Conservation (phyloP, 2,329 filamentous ascomycete genomes). For the Bipolaris victoriae region DNA sequence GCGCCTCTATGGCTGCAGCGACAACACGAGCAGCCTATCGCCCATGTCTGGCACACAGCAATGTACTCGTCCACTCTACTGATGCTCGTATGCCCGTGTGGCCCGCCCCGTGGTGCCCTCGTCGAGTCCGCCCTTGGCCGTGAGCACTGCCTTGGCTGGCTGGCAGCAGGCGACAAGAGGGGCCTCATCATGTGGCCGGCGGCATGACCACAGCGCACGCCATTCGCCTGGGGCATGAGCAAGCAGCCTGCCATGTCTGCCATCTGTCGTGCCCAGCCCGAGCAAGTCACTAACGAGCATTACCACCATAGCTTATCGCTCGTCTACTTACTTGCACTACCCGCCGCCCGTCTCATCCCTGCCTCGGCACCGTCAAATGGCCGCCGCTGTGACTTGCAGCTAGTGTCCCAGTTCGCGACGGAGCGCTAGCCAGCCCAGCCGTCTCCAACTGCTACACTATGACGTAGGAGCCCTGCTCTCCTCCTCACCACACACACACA, state of each 20-base stretch:
- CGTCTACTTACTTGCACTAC: neutral
- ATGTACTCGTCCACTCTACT: neutral
- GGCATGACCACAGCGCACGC: conserved; percentile 36
- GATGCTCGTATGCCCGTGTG: neutral
- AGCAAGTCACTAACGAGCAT: too few relatives aligned
- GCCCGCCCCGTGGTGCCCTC: neutral
- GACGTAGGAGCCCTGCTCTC: neutral
- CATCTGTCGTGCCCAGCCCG: neutral
- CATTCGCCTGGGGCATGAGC: conserved; percentile 28
- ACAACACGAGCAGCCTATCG: neutral
- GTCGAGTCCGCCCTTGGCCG: neutral
- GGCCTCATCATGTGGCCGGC: conserved; percentile 27
- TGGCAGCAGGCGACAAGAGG: neutral
- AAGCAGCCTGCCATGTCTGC: conserved; percentile 23
- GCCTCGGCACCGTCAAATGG: neutral
- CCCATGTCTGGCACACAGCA: too few relatives aligned
- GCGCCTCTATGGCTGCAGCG: neutral
- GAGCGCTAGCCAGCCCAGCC: neutral
- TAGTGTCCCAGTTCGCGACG: neutral
- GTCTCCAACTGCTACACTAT: neutral
- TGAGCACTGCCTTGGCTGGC: neutral
- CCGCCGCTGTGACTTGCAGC: neutral
- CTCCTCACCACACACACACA: neutral
- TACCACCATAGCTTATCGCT: neutral
- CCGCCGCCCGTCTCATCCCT: neutral